Evolutionary conservation across 2,329 filamentous ascomycete genomes (phyloP).

Genomic region (Elsinoe arachidis): DNA sequence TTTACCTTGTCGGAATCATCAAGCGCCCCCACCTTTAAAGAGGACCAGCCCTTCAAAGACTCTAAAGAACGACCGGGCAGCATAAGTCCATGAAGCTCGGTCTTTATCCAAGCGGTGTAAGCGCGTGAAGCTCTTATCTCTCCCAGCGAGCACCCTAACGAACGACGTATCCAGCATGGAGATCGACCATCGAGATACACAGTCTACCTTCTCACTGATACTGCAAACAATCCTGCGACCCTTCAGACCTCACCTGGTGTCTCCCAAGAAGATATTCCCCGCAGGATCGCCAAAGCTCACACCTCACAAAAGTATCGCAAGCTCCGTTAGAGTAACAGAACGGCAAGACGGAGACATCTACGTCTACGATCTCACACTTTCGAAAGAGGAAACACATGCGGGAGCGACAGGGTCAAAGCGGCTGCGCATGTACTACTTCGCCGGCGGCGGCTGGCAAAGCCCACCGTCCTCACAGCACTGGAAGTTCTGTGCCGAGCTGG

Average conservation of each 20-base stretch:
- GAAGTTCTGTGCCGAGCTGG: slow-evolving; percentile 41
- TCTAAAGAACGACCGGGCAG: no score
- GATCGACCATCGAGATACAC: not conserved
- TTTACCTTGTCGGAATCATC: no score
- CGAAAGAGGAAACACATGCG: slow-evolving; percentile 16
- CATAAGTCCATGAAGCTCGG: no score
- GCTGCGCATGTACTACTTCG: slow-evolving; percentile 45
- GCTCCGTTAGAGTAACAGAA: slow-evolving; percentile 31
- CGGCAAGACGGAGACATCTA: slow-evolving; percentile 36
- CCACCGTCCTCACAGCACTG: slow-evolving; percentile 46
- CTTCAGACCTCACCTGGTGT: slow-evolving; percentile 30
- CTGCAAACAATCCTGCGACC: slow-evolving; percentile 32
- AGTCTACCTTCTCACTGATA: slow-evolving; percentile 15
- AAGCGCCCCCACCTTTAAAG: no score
- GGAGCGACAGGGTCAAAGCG: not conserved
- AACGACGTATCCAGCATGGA: not conserved
- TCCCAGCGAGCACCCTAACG: no score
- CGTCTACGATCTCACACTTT: slow-evolving; percentile 35
- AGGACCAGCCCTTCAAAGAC: no score
- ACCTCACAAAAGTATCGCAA: slow-evolving; percentile 21
- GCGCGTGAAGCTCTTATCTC: no score
- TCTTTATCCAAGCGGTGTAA: no score
- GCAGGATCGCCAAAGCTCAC: slow-evolving; percentile 34
- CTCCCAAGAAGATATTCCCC: slow-evolving; percentile 25
- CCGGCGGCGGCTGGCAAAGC: slow-evolving; percentile 48